Conservation (phyloP, 2,329 filamentous ascomycete species). For the Alternaria novae-zelandiae region DNA sequence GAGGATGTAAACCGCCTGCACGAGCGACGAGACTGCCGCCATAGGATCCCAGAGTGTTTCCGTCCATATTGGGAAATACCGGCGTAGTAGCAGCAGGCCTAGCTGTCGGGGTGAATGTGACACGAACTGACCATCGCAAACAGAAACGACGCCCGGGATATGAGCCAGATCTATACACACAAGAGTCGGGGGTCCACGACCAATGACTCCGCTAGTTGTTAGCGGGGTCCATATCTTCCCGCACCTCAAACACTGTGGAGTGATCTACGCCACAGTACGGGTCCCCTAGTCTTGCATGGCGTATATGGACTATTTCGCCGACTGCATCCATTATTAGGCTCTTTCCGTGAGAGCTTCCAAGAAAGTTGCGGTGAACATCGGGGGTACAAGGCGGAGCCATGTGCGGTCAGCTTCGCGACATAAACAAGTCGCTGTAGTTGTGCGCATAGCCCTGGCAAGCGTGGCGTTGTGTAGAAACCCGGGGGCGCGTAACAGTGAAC, state of each 20-base stretch:
- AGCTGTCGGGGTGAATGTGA: not conserved
- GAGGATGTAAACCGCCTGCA: constrained; percentile 45
- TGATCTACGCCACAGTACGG: constrained; percentile 4
- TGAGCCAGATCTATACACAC: constrained; percentile 17
- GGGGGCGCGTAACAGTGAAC: not conserved
- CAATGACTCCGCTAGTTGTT: constrained; percentile 8
- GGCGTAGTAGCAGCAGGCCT: not conserved
- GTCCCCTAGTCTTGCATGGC: not conserved
- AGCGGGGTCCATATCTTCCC: constrained; percentile 15
- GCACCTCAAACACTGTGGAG: constrained; percentile 9
- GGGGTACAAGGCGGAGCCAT: not conserved
- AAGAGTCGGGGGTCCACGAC: constrained; percentile 5
- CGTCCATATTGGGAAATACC: constrained; percentile 10
- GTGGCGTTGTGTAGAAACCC: not conserved
- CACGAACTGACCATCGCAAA: constrained; percentile 1
- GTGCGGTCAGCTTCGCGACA: not conserved
- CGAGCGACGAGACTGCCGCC: constrained; percentile 24
- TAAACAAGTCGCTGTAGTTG: not conserved
- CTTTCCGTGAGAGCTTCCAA: not conserved
- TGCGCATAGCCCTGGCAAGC: not conserved
- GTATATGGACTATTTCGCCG: not conserved
- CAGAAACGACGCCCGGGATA: not conserved
- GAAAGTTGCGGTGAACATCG: not conserved
- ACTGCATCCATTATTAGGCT: not conserved
- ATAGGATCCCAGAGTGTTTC: constrained; percentile 2